phyloP scores from a whole-genome alignment of 2,329 filamentous ascomycete species.

The Xenosphaeropsis pyriputrescens region DNA sequence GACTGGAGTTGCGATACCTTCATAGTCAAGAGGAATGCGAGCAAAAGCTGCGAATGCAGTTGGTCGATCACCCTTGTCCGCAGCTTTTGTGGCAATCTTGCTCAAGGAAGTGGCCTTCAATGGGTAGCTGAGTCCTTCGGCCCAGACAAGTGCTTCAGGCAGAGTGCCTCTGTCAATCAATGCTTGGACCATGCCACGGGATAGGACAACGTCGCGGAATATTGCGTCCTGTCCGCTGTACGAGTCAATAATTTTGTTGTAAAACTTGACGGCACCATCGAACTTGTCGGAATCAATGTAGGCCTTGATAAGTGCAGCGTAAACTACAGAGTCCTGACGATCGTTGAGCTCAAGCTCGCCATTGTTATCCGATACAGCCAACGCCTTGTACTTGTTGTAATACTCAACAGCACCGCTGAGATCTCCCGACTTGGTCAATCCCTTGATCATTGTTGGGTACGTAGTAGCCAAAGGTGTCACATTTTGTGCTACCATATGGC shows the following conservation, averaged over 20 bases:
- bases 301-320: constrained; percentile 80
- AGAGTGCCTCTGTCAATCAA: constrained; percentile 58
- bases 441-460: constrained; percentile 90
- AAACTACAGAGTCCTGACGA: constrained; percentile 70
- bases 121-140: constrained; percentile 44
- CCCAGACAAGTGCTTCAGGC: constrained; percentile 59
- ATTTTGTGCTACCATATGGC: constrained; percentile 74
- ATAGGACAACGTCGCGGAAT: constrained; percentile 58
- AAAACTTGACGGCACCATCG: constrained; percentile 73
- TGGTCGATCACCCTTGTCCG: constrained; percentile 59
- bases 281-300: constrained; percentile 72
- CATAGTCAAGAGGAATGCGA: constrained; percentile 35
- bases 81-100: constrained; percentile 61
- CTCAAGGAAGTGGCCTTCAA: constrained; percentile 50
- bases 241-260: constrained; percentile 58
- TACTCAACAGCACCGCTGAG: constrained; percentile 80
- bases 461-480: constrained; percentile 65
- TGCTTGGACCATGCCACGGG: constrained; percentile 65
- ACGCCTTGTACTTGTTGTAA: constrained; percentile 84
- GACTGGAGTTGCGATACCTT: constrained; percentile 40
- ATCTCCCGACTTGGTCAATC: constrained; percentile 71
- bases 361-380: constrained; percentile 74
- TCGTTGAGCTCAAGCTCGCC: constrained; percentile 54
- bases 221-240: constrained; percentile 41
- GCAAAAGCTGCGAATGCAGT: constrained; percentile 55